Evolutionary conservation across 2,329 filamentous ascomycete species (phyloP).

Genomic region (Trichophyton rubrum): DNA sequence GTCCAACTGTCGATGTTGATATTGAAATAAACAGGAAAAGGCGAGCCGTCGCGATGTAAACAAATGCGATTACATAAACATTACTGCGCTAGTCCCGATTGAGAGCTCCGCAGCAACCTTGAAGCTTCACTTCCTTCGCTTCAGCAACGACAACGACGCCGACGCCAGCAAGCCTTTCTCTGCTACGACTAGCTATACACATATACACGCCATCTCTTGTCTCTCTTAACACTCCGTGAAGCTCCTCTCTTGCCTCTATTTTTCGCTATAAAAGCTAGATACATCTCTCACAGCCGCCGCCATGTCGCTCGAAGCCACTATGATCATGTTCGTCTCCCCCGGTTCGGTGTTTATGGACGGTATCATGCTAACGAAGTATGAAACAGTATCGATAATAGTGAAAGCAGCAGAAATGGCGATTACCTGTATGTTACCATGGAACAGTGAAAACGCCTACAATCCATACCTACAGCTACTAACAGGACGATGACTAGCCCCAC

Average conservation of each 20-base stretch:
- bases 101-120: slow-evolving; percentile 5
- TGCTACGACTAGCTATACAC: background rate
- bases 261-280: background rate
- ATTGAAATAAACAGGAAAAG: background rate
- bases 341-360: slow-evolving; percentile 14
- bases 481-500: slow-evolving; percentile 52
- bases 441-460: slow-evolving; percentile 8
- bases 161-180: background rate
- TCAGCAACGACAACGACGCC: background rate
- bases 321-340: slow-evolving; percentile 60
- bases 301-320: slow-evolving; percentile 98
- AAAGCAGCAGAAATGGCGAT: slow-evolving; percentile 95
- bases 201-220: background rate
- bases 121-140: background rate
- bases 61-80: slow-evolving; percentile 7
- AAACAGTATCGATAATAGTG: slow-evolving; percentile 83
- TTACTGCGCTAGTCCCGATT: slow-evolving; percentile 5
- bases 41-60: slow-evolving; percentile 9
- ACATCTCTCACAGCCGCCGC: slow-evolving; percentile 34
- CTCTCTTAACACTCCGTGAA: background rate
- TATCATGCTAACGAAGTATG: slow-evolving; percentile 7
- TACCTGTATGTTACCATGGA: slow-evolving; percentile 43
- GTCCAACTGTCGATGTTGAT: background rate
- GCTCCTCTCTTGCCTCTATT: background rate
- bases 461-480: background rate